Percentiles rank a stretch among this genome's conserved stretches.
phyloP scores from a whole-genome alignment of 2,329 filamentous ascomycete species.

The Grosmannia serpens region DNA sequence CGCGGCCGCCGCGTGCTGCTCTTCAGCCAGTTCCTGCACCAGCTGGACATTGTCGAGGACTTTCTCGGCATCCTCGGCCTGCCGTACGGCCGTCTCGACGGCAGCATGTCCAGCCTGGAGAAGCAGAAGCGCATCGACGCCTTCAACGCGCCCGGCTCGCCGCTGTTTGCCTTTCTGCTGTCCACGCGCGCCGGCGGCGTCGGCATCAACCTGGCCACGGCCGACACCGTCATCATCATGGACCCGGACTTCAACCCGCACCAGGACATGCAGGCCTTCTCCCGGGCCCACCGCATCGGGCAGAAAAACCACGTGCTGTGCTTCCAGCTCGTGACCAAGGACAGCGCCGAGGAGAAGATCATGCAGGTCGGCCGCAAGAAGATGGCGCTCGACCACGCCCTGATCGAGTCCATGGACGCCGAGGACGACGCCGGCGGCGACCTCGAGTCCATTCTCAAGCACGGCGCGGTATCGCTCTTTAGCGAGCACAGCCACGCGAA shows the following conservation, averaged over 20 bases:
- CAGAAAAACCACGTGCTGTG: conserved; percentile 94
- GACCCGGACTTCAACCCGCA: conserved; percentile 97
- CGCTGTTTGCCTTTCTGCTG: conserved; percentile 79
- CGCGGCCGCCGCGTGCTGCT: conserved; percentile 84
- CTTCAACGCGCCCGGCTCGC: conserved; percentile 76
- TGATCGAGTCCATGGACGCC: conserved; percentile 84
- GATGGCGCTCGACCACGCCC: conserved; percentile 86
- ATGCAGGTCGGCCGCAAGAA: conserved; percentile 93
- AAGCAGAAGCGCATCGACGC: conserved; percentile 93
- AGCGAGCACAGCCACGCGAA: conserved; percentile 57
- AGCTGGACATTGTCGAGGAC: conserved; percentile 84
- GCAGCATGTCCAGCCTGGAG: conserved; percentile 65
- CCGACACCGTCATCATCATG: conserved; percentile 95
- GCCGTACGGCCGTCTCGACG: conserved; percentile 71
- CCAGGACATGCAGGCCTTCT: conserved; percentile 92
- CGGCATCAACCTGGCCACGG: conserved; percentile 92
- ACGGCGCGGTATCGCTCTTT: conserved; percentile 81
- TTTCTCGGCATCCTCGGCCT: conserved; percentile 70
- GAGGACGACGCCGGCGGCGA: conserved; percentile 72
- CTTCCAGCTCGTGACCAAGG: conserved; percentile 85
- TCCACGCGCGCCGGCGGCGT: conserved; percentile 93
- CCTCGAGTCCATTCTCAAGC: conserved; percentile 74
- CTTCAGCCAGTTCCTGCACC: conserved; percentile 88
- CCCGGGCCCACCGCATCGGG: conserved; percentile 88
- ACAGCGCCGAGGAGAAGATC: conserved; percentile 87